Conservation (phyloP, 768 basidiomycete species). For the Panaeolus papilionaceus region DNA sequence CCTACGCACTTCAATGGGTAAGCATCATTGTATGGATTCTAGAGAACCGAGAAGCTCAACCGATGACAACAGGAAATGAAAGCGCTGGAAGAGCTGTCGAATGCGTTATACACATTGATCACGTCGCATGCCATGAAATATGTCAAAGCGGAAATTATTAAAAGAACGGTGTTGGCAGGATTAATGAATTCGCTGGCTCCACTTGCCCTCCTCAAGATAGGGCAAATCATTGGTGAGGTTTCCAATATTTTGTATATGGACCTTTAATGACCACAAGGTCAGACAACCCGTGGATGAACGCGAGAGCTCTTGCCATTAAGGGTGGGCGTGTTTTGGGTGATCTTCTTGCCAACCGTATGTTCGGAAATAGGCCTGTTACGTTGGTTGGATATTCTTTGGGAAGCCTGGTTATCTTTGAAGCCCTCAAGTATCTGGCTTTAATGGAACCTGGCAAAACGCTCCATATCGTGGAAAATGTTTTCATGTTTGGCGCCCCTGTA, state of each 20-base stretch:
- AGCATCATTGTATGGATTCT: slow-evolving; percentile 23
- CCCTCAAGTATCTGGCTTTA: slow-evolving; percentile 52
- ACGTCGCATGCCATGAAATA: slow-evolving; percentile 57
- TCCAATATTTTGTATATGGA: background rate
- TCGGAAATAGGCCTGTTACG: slow-evolving; percentile 60
- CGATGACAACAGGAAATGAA: slow-evolving; percentile 53
- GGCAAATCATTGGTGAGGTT: slow-evolving; percentile 55
- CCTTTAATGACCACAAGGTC: background rate
- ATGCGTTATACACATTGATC: slow-evolving; percentile 49
- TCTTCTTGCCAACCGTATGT: slow-evolving; percentile 52
- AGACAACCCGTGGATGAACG: slow-evolving; percentile 70
- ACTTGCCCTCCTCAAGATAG: slow-evolving; percentile 54
- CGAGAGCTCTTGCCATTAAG: slow-evolving; percentile 56
- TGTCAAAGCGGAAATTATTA: slow-evolving; percentile 53
- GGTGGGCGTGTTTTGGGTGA: slow-evolving; percentile 60
- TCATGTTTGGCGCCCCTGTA: slow-evolving; percentile 57
- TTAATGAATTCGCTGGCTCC: slow-evolving; percentile 58
- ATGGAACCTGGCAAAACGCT: slow-evolving; percentile 50
- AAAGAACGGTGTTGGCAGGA: slow-evolving; percentile 55
- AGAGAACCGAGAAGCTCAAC: background rate
- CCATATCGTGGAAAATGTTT: slow-evolving; percentile 60
- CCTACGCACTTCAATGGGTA: slow-evolving; percentile 65
- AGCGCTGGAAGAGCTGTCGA: slow-evolving; percentile 54
- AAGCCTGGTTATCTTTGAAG: slow-evolving; percentile 61
- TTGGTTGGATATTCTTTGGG: slow-evolving; percentile 65